These are phyloP conservation scores for Entophlyctis luteolus DNA, from an alignment of 192 early-diverging fungal genomes.

Conservation along the genomic window DNA sequence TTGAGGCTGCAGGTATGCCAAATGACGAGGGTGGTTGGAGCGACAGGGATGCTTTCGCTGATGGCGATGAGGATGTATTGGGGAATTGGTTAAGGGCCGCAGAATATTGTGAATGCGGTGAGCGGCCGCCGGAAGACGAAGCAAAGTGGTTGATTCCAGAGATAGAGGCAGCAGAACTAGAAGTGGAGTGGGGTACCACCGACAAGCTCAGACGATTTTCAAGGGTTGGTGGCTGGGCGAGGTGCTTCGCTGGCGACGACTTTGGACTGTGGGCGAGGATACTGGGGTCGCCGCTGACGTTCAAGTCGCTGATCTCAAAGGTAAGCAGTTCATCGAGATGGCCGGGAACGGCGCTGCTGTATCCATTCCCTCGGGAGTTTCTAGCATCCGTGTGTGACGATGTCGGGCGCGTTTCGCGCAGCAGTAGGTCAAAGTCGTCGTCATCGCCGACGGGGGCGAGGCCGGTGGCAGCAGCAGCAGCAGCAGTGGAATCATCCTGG, in stretches of 20 bases:
- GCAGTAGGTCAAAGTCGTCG: not conserved
- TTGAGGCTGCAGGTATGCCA: not conserved
- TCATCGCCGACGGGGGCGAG: not conserved
- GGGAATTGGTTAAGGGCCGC: not conserved
- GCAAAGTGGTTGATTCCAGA: slow-evolving; percentile 2
- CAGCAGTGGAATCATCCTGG: not conserved
- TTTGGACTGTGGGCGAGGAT: too few relatives aligned
- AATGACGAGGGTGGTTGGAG: not conserved
- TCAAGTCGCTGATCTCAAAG: too few relatives aligned
- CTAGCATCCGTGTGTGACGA: too few relatives aligned
- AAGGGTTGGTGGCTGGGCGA: not conserved
- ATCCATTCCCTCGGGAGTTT: not conserved
- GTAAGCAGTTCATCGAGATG: not conserved
- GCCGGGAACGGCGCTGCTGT: not conserved
- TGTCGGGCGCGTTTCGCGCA: not conserved
- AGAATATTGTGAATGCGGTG: not conserved
- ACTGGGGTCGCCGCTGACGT: too few relatives aligned
- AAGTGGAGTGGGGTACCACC: slow-evolving; percentile 3
- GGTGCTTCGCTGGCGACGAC: too few relatives aligned
- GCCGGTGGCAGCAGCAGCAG: not conserved
- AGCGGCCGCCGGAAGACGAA: not conserved
- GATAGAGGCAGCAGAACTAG: slow-evolving; percentile 4
- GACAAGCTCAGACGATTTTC: not conserved
- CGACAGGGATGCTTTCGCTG: not conserved
- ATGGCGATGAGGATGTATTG: not conserved